phyloP scores from a whole-genome alignment of 2,329 filamentous ascomycete genomes.

The Diaporthe amygdali region DNA sequence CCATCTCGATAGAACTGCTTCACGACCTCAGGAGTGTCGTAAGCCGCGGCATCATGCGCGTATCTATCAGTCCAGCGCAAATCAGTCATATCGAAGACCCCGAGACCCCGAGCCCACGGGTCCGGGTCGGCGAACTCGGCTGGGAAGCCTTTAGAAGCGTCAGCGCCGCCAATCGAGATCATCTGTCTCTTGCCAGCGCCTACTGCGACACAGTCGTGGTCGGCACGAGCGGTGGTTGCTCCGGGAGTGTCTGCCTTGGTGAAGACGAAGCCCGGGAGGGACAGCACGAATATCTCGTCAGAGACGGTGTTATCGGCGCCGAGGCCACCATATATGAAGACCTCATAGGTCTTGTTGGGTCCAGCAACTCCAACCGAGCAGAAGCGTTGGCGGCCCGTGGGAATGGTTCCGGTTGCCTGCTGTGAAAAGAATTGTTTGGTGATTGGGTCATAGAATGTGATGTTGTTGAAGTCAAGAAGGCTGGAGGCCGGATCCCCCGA shows the following conservation, averaged over 20 bases:
- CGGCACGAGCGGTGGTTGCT: slow-evolving; percentile 31
- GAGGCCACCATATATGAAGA: slow-evolving; percentile 44
- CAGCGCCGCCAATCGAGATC: slow-evolving; percentile 43
- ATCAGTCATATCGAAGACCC: slow-evolving; percentile 45
- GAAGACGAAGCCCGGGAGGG: slow-evolving; percentile 44
- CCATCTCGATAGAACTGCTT: not conserved
- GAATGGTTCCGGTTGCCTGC: slow-evolving; percentile 36
- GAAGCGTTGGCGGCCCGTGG: slow-evolving; percentile 34
- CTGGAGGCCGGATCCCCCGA: slow-evolving; percentile 26
- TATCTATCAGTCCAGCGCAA: slow-evolving; percentile 36
- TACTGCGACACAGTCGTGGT: slow-evolving; percentile 41
- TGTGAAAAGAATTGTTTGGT: slow-evolving; percentile 41
- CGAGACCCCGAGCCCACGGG: slow-evolving; percentile 42
- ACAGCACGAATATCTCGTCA: slow-evolving; percentile 41
- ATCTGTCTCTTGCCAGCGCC: slow-evolving; percentile 42
- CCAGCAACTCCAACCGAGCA: slow-evolving; percentile 40
- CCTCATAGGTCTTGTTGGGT: slow-evolving; percentile 41
- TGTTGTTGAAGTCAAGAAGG: slow-evolving; percentile 32
- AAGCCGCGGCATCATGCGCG: not conserved
- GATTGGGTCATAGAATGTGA: slow-evolving; percentile 41
- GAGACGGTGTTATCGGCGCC: slow-evolving; percentile 30
- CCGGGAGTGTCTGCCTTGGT: slow-evolving; percentile 33
- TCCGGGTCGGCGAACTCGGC: slow-evolving; percentile 34
- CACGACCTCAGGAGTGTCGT: not conserved
- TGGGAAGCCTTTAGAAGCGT: slow-evolving; percentile 31